Base-by-base conservation (phyloP, 1,284 basidiomycete genomes). In the Cystobasidiaceae sp. region DNA sequence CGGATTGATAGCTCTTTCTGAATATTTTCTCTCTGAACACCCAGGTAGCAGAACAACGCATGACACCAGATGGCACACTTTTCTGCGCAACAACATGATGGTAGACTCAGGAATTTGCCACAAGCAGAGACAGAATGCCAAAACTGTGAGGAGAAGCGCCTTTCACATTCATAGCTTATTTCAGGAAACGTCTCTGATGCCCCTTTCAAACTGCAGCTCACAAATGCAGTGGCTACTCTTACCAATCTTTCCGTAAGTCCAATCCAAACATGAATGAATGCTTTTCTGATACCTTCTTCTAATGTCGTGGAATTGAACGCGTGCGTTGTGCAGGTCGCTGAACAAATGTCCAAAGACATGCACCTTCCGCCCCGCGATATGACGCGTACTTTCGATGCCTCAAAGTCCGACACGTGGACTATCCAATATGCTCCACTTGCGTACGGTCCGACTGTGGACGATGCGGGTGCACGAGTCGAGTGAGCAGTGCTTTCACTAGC, bases 401-500 rank as follows among this genome's bases (percentile, higher is more conserved):
- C 17, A 4, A 21, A 23, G n/a, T 5, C 17, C 4, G 34, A 43
- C 23, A 21, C 54, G 6, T 59, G 28, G 25, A 59, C 23, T 5
- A 59, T 59, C 3, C 21, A 11, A 5, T 28, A 19, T 11, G 58
- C 58, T 41, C 46, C 46, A 9, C 13, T 50, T n/a, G 28, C 58
- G 0, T 50, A 39, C 23, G 58, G 58, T 2, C 32, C 58, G n/a
- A 44, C 37, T 27, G 28, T 50, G 15, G 58, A 61, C 28, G 46
- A 61, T 32, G 6, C 19, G 4, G 58, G 58, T 23, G 21, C 17
- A 43, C 27, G 13, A 25, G 58, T 61, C 32, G 37, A 34, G 58
- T 61, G 23, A 39, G 58, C 30, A 13, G 25, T n/a, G 9, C 7
- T 28, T 50, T n/a, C n/a, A n/a, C n/a, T n/a, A n/a, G n/a, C n/a